Evolutionary conservation across 306 rosid species (phyloP), one percentile per base, ranked within the genome.

Genomic region (Vigna angularis): DNA sequence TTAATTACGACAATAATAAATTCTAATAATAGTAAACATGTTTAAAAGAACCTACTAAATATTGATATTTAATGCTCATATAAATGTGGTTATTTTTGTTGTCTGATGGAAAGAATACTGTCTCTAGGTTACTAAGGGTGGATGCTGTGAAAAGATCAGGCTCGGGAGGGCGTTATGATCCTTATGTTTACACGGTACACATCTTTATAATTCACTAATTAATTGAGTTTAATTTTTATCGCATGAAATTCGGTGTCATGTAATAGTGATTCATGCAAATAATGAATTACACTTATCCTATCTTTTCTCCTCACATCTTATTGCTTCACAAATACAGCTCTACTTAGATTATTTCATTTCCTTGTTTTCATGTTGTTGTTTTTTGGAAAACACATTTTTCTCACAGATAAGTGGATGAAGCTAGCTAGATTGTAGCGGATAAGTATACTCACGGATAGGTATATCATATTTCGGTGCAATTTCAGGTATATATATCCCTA

Each of bases 111-210:
- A 38, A 14, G 1, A 17, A 72, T 30, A 66, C 42, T 70, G 30
- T 59, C 17, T 61, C 61, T 73, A 86, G 93, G 87, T 75, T 90
- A 79, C 51, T 90, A 64, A 87, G 58, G 85, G 65, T 73, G 82
- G 85, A 86, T 44, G 89, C 84, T 7, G 91, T 90, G 77, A 86
- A 82, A 79, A 86, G 93, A 88, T 66, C 90, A 24, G 93, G 93
- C 36, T 85, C 90, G 1, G 93, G 93, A 2, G 93, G 93, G 72
- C 91, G 93, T 56, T 90, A 82, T 0, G 91, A 87, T 77, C 93
- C 93, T 65, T 90, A 76, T 59, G 76, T 86, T 82, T 90, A 90
- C 87, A 72, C 49, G 89, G 93, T 90, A 79, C 20, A 24, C 22
- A 32, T 64, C n/a, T 50, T 51, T 22, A 53, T 40, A 5, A 11